Percentiles rank a stretch among this genome's conserved stretches.
Conservation (phyloP, 176 grass and related monocot genomes). For the Oryza glumipatula region DNA sequence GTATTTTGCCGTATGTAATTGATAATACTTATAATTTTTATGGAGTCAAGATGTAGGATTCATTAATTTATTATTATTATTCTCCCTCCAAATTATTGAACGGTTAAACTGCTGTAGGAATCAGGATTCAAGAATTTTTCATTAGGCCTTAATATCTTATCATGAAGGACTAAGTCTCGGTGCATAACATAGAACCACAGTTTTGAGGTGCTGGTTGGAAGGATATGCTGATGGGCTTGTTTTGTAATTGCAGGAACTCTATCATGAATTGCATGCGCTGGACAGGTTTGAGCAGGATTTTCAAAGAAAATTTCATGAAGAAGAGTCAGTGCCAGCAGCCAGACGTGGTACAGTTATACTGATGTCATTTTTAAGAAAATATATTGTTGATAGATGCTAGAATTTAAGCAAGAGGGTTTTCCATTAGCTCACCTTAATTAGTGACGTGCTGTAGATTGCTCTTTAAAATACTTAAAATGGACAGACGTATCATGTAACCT, state of each 20-base stretch:
- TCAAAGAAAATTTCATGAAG: constrained; percentile 82
- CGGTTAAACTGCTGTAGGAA: not conserved
- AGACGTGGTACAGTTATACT: constrained; percentile 56
- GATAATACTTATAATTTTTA: constrained; percentile 3
- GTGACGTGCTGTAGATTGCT: not conserved
- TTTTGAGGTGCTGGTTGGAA: constrained; percentile 18
- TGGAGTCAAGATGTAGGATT: not conserved
- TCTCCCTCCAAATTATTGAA: not conserved
- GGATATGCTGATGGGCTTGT: constrained; percentile 26
- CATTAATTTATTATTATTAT: not conserved
- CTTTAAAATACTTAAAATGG: constrained; percentile 6
- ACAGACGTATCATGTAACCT: not conserved
- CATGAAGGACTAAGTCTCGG: not conserved
- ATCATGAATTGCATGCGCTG: constrained; percentile 85
- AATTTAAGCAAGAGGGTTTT: not conserved
- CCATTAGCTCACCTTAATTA: constrained; percentile 9
- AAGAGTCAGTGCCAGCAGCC: constrained; percentile 65
- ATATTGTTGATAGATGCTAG: not conserved
- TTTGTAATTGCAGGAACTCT: constrained; percentile 72
- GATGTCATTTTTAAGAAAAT: not conserved
- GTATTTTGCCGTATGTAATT: not conserved
- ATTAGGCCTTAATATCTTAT: not conserved
- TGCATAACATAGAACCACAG: not conserved
- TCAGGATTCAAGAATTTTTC: not conserved
- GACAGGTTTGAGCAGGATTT: constrained; percentile 93